phyloP scores from a whole-genome alignment of 352 stramenopile species.

The Globisporangium nagaii region DNA sequence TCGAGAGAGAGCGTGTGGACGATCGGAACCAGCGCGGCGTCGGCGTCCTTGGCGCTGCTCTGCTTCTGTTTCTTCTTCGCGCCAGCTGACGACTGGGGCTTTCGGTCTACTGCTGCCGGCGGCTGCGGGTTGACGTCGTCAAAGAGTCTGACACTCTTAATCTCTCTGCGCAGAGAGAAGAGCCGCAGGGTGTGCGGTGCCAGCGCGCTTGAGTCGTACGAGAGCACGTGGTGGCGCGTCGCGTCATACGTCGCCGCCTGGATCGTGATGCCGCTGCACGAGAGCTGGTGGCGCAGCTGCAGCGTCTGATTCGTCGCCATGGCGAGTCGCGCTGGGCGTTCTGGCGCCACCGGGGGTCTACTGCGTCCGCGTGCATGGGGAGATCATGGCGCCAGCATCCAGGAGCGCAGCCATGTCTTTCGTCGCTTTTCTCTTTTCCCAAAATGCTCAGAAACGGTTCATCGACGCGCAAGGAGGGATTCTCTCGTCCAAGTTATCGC shows the following conservation, averaged over 20 bases:
- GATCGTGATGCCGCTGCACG: slow-evolving; percentile 45
- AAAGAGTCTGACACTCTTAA: slow-evolving; percentile 53
- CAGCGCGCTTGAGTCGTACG: slow-evolving; percentile 40
- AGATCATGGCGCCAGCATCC: too few relatives aligned
- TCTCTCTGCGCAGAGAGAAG: slow-evolving; percentile 68
- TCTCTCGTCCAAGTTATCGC: too few relatives aligned
- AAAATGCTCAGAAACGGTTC: too few relatives aligned
- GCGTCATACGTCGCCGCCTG: slow-evolving; percentile 59
- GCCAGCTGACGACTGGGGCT: background rate
- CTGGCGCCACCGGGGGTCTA: too few relatives aligned
- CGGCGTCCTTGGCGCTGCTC: background rate
- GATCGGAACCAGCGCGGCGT: slow-evolving; percentile 5
- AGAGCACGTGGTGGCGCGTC: slow-evolving; percentile 60
- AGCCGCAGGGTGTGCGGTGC: slow-evolving; percentile 52
- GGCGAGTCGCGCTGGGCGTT: too few relatives aligned
- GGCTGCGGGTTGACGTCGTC: slow-evolving; percentile 17
- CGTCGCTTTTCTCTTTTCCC: too few relatives aligned
- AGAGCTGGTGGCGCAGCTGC: slow-evolving; percentile 71
- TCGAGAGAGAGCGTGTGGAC: slow-evolving; percentile 28
- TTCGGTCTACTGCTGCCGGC: background rate
- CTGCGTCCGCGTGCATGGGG: too few relatives aligned
- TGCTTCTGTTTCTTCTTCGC: slow-evolving; percentile 9
- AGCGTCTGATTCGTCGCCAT: slow-evolving; percentile 47
- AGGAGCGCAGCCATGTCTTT: too few relatives aligned
- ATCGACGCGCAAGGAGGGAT: too few relatives aligned